Evolutionary conservation across 176 grass and related monocot species (phyloP).

Genomic region (Puccinellia tenuiflora): DNA sequence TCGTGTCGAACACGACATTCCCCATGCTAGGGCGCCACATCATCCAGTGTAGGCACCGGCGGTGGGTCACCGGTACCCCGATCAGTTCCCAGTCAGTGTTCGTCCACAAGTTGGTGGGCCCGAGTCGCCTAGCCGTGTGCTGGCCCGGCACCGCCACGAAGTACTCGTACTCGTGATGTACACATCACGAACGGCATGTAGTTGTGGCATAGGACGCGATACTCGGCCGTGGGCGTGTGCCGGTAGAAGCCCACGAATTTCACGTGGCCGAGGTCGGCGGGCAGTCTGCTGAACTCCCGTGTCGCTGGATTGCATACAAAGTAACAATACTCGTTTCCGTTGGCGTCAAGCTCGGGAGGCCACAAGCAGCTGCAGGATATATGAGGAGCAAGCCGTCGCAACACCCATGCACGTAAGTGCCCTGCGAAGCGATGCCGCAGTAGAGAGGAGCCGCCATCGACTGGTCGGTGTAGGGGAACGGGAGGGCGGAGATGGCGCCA

Average conservation of each 20-base stretch:
- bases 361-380: background rate
- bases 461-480: background rate
- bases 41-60: background rate
- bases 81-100: background rate
- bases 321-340: background rate
- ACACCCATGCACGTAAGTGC: background rate
- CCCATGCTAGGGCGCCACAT: background rate
- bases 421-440: background rate
- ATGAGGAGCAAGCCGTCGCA: background rate
- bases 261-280: too few species aligned
- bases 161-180: too few species aligned
- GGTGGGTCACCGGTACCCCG: background rate
- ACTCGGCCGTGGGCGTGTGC: too few species aligned
- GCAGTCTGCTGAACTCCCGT: too few species aligned
- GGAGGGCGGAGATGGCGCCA: too few species aligned
- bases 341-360: background rate
- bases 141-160: too few species aligned
- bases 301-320: too few species aligned
- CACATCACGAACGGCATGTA: too few species aligned
- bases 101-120: too few species aligned
- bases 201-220: too few species aligned
- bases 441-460: background rate
- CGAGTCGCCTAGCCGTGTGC: too few species aligned
- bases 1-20: background rate
- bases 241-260: too few species aligned